phyloP scores from a whole-genome alignment of 306 rosid genomes.

The Leucaena leucocephala region DNA sequence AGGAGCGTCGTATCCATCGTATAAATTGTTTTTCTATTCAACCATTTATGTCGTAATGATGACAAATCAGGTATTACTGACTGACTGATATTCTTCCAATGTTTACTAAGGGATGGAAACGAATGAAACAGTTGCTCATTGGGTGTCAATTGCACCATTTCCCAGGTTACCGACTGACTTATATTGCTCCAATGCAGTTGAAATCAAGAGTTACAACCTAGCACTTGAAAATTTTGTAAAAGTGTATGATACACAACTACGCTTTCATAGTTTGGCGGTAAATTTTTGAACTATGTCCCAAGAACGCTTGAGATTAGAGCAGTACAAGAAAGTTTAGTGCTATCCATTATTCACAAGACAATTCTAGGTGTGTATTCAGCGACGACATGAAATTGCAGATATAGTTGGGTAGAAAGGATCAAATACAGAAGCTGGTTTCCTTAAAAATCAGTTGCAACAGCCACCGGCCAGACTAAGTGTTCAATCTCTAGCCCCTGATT shows the following conservation, averaged over 20 bases:
- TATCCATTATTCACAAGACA: constrained; percentile 38
- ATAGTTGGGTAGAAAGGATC: constrained; percentile 38
- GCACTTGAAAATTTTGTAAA: constrained; percentile 4
- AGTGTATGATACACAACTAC: neutral
- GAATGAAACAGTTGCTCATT: neutral
- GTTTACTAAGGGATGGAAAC: neutral
- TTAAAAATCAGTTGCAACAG: constrained; percentile 66
- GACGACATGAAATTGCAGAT: constrained; percentile 32
- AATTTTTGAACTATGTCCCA: constrained; percentile 38
- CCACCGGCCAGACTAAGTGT: constrained; percentile 67
- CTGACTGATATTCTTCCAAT: neutral
- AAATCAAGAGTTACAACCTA: neutral
- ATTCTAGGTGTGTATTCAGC: constrained; percentile 37
- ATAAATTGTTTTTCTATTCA: neutral
- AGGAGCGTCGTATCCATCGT: neutral
- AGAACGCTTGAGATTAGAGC: constrained; percentile 43
- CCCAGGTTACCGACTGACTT: no score
- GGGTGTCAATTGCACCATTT: neutral
- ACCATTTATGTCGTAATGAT: neutral
- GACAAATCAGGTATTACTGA: neutral
- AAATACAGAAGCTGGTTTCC: constrained; percentile 33
- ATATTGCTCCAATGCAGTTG: neutral
- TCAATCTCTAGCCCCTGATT: constrained; percentile 75
- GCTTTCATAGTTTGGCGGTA: constrained; percentile 12
- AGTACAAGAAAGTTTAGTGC: constrained; percentile 54